A percentile compares a stretch with the other conserved stretches of the same genome.
These are phyloP conservation scores for Gossypium arboreum DNA, from an alignment of 345 rosid genomes.

Conservation along the genomic window DNA sequence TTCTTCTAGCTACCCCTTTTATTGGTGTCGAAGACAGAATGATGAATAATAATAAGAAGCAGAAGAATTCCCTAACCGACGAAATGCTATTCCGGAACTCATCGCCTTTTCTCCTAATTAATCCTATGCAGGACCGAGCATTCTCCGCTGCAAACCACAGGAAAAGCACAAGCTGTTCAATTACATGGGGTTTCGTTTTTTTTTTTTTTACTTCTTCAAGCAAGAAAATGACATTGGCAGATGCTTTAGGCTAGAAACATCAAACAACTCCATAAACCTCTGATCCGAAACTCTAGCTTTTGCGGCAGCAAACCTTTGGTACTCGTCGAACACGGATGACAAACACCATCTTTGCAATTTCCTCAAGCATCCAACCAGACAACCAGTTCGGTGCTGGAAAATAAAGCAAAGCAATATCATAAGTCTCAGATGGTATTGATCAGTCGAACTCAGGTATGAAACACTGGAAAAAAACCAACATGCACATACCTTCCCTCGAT, in stretches of 20 bases:
- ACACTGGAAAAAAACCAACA: not conserved
- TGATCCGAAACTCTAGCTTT: conserved; percentile 92
- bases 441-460: not conserved
- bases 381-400: conserved; percentile 91
- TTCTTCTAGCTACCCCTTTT: not conserved
- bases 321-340: conserved; percentile 83
- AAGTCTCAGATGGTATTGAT: not conserved
- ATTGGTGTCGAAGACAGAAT: not conserved
- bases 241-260: conserved; percentile 66
- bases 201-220: conserved; percentile 42
- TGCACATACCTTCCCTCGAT: conserved; percentile 79
- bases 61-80: conserved; percentile 17
- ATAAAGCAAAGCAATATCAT: not conserved
- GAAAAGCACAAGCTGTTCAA: conserved; percentile 21
- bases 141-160: conserved; percentile 21
- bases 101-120: conserved; percentile 40
- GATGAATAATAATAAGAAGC: not conserved
- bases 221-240: conserved; percentile 67
- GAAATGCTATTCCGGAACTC: conserved; percentile 26
- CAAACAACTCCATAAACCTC: conserved; percentile 89
- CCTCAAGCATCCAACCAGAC: conserved; percentile 92
- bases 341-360: conserved; percentile 91
- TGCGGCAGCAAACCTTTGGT: conserved; percentile 88
- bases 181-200: conserved; percentile 2
- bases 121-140: conserved; percentile 15